Percentiles rank a stretch among this genome's conserved stretches.
Conservation (phyloP, 2,329 filamentous ascomycete genomes). For the Chaetomiaceae sp. region DNA sequence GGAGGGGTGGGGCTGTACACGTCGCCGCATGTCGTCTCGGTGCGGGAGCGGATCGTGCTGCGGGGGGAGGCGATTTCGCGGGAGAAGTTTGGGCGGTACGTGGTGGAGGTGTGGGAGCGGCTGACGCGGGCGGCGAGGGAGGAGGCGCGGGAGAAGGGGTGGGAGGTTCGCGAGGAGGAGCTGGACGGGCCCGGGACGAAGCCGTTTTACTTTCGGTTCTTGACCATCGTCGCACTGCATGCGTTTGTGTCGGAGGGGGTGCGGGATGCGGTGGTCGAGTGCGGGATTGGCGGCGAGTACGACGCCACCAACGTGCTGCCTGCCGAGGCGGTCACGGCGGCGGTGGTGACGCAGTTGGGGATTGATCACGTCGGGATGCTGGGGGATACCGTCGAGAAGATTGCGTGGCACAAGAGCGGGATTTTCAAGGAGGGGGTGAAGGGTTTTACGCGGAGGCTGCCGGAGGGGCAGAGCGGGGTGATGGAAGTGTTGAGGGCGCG, state of each 20-base stretch:
- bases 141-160: conserved; percentile 13
- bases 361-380: conserved; percentile 64
- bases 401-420: conserved; percentile 70
- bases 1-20: conserved; percentile 72
- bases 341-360: conserved; percentile 61
- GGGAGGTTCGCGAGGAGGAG: conserved; percentile 39
- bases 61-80: conserved; percentile 67
- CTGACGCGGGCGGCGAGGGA: conserved; percentile 39
- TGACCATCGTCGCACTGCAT: conserved; percentile 86
- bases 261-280: conserved; percentile 78
- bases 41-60: conserved; percentile 80
- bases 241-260: conserved; percentile 74
- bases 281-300: conserved; percentile 89
- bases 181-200: conserved; percentile 59
- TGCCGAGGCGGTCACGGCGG: conserved; percentile 49
- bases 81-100: conserved; percentile 67
- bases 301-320: conserved; percentile 85
- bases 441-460: conserved; percentile 21
- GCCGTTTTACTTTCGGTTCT: conserved; percentile 86
- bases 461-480: conserved; percentile 20
- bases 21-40: conserved; percentile 78
- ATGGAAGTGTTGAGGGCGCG: conserved; percentile 38
- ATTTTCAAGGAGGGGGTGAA: conserved; percentile 57
- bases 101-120: conserved; percentile 79
- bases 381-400: conserved; percentile 59